Base-by-base conservation (phyloP, 192 early-diverging fungal genomes). In the Chytriomyces confervae region DNA sequence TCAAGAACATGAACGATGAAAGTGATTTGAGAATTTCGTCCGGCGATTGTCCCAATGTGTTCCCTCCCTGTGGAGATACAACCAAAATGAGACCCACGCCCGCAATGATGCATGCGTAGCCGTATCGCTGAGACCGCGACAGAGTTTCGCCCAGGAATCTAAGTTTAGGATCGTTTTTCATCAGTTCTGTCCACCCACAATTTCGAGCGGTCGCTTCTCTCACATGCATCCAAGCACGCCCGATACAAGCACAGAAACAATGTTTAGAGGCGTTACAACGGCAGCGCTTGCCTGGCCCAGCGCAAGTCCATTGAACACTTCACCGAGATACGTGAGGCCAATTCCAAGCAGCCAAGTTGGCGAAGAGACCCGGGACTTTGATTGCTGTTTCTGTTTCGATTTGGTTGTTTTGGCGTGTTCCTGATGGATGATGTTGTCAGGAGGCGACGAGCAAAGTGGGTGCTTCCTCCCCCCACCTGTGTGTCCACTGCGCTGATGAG, bases 191-290 rank as follows among this genome's bases (percentile, higher is more conserved):
- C 36, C 3, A 36, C 36, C 36, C 36, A 36, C 36, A 36, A 36
- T 36, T 27, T 36, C 36, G 36, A 4, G 36, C 36, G 36, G 36
- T 1, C 36, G 36, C 36, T 27, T 36, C 27, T 18, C 67, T 9
- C 27, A 69, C 47, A 69, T 29, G 5, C 53, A 43, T 2, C 75
- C 69, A 6, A 83, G 76, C 1, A 66, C 6, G 6, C 76, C 79
- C 50, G 75, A 50, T 7, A 79, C 66, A 20, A 83, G 43, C 7
- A 83, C 82, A 2, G 79, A 53, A 5, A 81, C 62, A 29, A 81
- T 81, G 49, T 77, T 77, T 51, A 83, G 68, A 1, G 82, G 82
- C 29, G 79, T 81, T 6, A 83, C 82, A 60, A 83, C 75, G 5
- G 77, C 70, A 24, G 81, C 81, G 7, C 74, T 69, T 29, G 78